Conservation (phyloP, 2,329 filamentous ascomycete species). For the Pyrenophora graminea region DNA sequence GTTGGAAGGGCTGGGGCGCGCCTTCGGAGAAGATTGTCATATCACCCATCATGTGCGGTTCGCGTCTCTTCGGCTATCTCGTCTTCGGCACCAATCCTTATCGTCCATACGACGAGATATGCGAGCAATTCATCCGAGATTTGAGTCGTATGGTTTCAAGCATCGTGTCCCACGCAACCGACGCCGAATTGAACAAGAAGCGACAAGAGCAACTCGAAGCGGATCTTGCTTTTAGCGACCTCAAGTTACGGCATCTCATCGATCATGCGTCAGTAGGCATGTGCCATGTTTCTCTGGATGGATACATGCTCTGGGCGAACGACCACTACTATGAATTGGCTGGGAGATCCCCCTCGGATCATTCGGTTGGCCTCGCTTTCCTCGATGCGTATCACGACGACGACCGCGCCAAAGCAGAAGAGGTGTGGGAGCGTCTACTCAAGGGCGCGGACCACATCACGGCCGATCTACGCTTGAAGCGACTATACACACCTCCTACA, state of each 20-base stretch:
- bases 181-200: slow-evolving; percentile 24
- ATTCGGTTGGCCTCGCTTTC: slow-evolving; percentile 21
- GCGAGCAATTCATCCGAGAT: slow-evolving; percentile 40
- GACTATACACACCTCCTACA: slow-evolving; percentile 35
- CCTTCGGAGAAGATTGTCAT: slow-evolving; percentile 34
- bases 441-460: slow-evolving; percentile 33
- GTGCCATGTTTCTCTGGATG: slow-evolving; percentile 37
- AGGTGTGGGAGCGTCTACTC: slow-evolving; percentile 31
- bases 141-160: slow-evolving; percentile 40
- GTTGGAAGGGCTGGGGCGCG: slow-evolving; percentile 36
- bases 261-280: slow-evolving; percentile 44
- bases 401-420: slow-evolving; percentile 30
- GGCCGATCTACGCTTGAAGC: slow-evolving; percentile 37
- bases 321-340: slow-evolving; percentile 40
- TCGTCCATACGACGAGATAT: slow-evolving; percentile 37
- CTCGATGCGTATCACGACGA: slow-evolving; percentile 37
- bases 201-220: slow-evolving; percentile 39
- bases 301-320: slow-evolving; percentile 42
- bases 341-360: slow-evolving; percentile 25
- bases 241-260: slow-evolving; percentile 42
- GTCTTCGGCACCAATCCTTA: slow-evolving; percentile 45
- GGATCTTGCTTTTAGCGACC: slow-evolving; percentile 41
- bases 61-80: slow-evolving; percentile 34
- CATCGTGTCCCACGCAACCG: slow-evolving; percentile 31
- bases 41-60: slow-evolving; percentile 30